Evolutionary conservation across 225 moss, liverwort and hornwort genomes (phyloP).

Genomic region (Polytrichum formosum): DNA sequence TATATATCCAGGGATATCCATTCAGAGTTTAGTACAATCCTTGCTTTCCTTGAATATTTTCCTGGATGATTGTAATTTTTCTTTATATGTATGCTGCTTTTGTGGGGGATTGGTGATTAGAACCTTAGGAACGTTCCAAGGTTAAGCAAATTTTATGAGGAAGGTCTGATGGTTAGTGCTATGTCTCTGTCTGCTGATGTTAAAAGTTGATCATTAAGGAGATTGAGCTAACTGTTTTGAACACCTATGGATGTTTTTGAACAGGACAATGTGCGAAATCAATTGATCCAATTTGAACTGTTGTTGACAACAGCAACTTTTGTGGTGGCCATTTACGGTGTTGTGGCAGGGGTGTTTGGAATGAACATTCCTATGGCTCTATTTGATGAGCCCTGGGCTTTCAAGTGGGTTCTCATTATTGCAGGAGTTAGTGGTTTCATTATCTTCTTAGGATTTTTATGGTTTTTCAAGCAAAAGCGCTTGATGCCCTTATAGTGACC

Average conservation of each 20-base stretch:
- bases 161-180: too few species aligned
- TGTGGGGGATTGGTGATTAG: too few species aligned
- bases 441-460: slow-evolving; percentile 69
- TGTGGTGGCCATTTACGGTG: slow-evolving; percentile 81
- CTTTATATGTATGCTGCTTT: too few species aligned
- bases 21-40: too few species aligned
- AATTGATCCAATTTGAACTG: slow-evolving; percentile 95
- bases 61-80: not conserved
- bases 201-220: too few species aligned
- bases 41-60: not conserved
- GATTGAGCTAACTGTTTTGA: too few species aligned
- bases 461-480: slow-evolving; percentile 90
- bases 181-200: too few species aligned
- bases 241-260: slow-evolving; percentile 6
- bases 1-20: too few species aligned
- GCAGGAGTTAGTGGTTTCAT: slow-evolving; percentile 58
- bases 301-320: slow-evolving; percentile 96
- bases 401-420: slow-evolving; percentile 91
- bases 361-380: slow-evolving; percentile 89
- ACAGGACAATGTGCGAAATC: slow-evolving; percentile 97
- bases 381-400: slow-evolving; percentile 83
- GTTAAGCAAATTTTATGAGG: too few species aligned
- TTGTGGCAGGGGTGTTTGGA: slow-evolving; percentile 95
- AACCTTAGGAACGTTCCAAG: too few species aligned
- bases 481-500: slow-evolving; percentile 64